phyloP scores from a whole-genome alignment of 108 stramenopile species.

The Nitzschia putrida region DNA sequence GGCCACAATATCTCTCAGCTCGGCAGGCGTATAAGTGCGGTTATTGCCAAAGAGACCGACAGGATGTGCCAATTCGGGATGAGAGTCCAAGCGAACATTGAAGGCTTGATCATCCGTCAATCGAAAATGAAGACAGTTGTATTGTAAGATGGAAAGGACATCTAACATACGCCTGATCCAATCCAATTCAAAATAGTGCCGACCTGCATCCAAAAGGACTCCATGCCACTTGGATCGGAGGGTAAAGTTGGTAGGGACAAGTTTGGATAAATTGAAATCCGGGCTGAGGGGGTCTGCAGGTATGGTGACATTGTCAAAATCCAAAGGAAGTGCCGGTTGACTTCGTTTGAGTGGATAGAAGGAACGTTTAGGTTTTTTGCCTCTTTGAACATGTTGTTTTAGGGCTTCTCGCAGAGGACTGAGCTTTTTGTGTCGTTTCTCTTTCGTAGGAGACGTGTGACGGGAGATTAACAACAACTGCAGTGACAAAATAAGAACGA shows the following conservation, averaged over 20 bases:
- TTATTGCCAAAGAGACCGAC: conserved; percentile 15
- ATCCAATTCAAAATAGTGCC: conserved; percentile 49
- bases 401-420: no score
- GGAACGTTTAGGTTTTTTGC: not conserved
- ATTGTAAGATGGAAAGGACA: conserved; percentile 23
- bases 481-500: no score
- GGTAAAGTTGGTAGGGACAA: conserved; percentile 9
- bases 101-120: conserved; percentile 58
- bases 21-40: conserved; percentile 25
- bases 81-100: conserved; percentile 31
- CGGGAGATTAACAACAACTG: no score
- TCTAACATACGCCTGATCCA: conserved; percentile 38
- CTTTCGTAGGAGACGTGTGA: no score
- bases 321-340: not conserved
- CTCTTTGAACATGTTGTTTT: no score
- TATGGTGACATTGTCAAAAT: conserved; percentile 11
- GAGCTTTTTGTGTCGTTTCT: no score
- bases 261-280: not conserved
- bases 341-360: conserved; percentile 15
- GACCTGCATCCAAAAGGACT: conserved; percentile 50
- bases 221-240: conserved; percentile 30
- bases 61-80: conserved; percentile 35
- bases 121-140: conserved; percentile 52
- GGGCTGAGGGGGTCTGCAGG: conserved; percentile 18
- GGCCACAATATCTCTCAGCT: conserved; percentile 36